A percentile compares a stretch with the other conserved stretches of the same genome.
These are phyloP conservation scores for Volutella citrinella DNA, from an alignment of 2,329 filamentous ascomycete genomes.

Conservation along the genomic window DNA sequence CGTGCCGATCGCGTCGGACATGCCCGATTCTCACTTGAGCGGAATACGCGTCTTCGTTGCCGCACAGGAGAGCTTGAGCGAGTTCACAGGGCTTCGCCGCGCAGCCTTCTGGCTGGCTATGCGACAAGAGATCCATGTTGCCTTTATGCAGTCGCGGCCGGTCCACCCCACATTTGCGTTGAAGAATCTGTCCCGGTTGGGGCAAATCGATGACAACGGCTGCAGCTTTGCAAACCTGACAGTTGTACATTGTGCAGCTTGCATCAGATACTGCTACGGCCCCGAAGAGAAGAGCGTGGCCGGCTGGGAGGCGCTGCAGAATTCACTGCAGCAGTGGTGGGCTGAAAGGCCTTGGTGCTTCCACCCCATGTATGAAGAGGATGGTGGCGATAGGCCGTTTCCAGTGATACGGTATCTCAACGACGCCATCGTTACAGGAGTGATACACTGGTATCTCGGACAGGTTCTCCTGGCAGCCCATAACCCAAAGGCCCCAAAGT, in stretches of 20 bases:
- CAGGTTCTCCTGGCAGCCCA: constrained; percentile 26
- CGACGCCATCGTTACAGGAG: constrained; percentile 25
- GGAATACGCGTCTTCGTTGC: constrained; percentile 27
- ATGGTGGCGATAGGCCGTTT: constrained; percentile 10
- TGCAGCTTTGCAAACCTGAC: constrained; percentile 25
- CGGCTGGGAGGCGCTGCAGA: constrained; percentile 19
- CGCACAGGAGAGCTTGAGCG: constrained; percentile 23
- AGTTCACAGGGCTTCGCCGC: constrained; percentile 26
- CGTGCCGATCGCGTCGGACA: constrained; percentile 15
- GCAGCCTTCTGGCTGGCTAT: constrained; percentile 29
- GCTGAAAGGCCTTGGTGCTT: constrained; percentile 26
- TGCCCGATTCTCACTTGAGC: constrained; percentile 25
- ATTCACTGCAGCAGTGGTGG: constrained; percentile 27
- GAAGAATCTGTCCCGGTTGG: constrained; percentile 18
- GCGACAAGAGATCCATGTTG: constrained; percentile 29
- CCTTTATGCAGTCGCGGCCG: constrained; percentile 26
- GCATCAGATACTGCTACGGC: constrained; percentile 27
- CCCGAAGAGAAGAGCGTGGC: constrained; percentile 22
- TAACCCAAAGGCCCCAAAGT: constrained; percentile 23
- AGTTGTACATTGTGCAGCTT: constrained; percentile 26
- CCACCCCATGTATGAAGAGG: constrained; percentile 22
- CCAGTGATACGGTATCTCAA: constrained; percentile 25
- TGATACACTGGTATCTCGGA: constrained; percentile 26
- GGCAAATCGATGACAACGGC: constrained; percentile 21
- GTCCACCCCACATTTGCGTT: constrained; percentile 26